Percentiles rank a stretch among this genome's conserved stretches.
Conservation (phyloP, 1,284 basidiomycete species). For the Cystobasidiaceae sp. region DNA sequence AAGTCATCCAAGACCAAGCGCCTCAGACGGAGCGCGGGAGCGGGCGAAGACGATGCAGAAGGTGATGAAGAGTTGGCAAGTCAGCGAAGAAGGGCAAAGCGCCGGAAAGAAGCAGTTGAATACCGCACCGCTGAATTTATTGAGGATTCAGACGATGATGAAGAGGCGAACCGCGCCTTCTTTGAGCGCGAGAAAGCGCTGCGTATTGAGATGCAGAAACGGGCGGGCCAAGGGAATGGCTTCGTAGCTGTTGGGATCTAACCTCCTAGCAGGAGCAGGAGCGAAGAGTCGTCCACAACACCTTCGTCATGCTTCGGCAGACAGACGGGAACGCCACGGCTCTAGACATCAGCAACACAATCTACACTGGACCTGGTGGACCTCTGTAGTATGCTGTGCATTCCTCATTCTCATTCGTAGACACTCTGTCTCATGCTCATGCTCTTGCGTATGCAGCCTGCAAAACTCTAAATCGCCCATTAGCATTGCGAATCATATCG, state of each 20-base stretch:
- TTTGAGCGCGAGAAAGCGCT: conserved; percentile 33
- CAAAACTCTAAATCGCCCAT: conserved; percentile 68
- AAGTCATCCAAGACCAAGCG: conserved; percentile 48
- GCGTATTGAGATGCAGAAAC: conserved; percentile 17
- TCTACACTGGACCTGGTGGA: conserved; percentile 61
- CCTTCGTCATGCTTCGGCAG: conserved; percentile 71
- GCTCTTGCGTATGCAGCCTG: conserved; percentile 1
- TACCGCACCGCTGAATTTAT: conserved; percentile 88
- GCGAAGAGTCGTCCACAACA: conserved; percentile 52
- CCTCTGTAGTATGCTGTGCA: conserved; percentile 63
- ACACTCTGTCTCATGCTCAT: no score
- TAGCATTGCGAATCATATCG: conserved; percentile 75
- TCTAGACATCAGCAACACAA: conserved; percentile 61
- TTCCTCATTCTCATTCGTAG: neutral
- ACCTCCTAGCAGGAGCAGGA: neutral
- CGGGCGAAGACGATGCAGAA: conserved; percentile 30
- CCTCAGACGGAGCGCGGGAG: conserved; percentile 45
- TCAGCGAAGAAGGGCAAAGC: conserved; percentile 35
- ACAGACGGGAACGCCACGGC: conserved; percentile 60
- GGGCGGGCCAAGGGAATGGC: conserved; percentile 8
- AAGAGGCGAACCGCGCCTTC: conserved; percentile 22
- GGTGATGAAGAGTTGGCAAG: conserved; percentile 52
- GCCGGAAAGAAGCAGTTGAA: conserved; percentile 58
- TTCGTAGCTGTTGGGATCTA: no score
- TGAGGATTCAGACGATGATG: conserved; percentile 49